Evolutionary conservation across 139 green algal species (phyloP).

Genomic region (Coelastrella sp.): DNA sequence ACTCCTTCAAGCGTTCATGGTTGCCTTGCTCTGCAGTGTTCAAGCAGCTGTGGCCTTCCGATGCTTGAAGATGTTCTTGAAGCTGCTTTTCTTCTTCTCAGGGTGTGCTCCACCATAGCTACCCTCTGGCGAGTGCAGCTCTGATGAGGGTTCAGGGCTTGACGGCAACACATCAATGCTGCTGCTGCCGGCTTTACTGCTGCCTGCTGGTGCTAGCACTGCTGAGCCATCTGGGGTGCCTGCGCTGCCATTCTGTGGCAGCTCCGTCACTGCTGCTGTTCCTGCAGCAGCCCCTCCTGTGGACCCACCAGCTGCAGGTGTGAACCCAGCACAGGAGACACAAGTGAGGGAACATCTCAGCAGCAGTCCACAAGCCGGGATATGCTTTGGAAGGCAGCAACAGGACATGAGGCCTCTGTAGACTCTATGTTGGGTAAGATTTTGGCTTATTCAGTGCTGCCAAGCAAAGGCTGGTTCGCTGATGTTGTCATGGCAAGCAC

Average conservation of each 20-base stretch:
- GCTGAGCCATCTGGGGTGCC: neutral
- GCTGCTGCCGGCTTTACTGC: neutral
- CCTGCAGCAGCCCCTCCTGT: too few species aligned
- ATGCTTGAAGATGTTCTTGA: constrained; percentile 30
- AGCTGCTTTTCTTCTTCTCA: constrained; percentile 37
- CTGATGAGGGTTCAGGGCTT: neutral
- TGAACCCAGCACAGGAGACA: too few species aligned
- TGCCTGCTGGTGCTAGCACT: neutral
- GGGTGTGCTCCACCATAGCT: neutral
- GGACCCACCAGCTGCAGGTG: too few species aligned
- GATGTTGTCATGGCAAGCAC: too few species aligned
- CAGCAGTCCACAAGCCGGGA: too few species aligned
- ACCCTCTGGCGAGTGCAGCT: neutral
- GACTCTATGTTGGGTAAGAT: too few species aligned
- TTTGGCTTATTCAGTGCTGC: too few species aligned
- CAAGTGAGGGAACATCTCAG: too few species aligned
- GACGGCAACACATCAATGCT: neutral
- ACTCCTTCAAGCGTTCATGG: neutral
- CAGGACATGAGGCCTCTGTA: too few species aligned
- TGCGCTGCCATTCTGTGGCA: neutral
- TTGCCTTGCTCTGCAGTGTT: neutral
- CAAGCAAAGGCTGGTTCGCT: too few species aligned
- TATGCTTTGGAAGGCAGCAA: too few species aligned
- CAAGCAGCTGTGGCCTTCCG: neutral
- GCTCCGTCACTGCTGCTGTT: neutral